These are phyloP conservation scores for Dothideomycetes sp. DNA, from an alignment of 2,329 filamentous ascomycete genomes.

Conservation along the genomic window DNA sequence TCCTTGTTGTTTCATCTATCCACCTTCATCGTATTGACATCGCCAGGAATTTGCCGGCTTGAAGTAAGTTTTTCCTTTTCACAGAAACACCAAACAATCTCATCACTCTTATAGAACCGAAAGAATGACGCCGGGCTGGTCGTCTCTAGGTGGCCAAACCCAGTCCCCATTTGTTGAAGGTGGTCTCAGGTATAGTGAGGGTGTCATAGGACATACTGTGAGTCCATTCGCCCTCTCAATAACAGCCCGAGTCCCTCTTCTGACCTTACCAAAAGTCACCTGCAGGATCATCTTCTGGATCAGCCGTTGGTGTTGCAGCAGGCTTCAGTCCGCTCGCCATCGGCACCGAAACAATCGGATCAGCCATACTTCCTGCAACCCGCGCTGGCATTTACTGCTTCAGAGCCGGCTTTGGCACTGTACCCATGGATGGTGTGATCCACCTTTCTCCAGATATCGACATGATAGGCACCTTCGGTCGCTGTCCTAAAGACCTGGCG, in stretches of 20 bases:
- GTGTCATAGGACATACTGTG: not conserved
- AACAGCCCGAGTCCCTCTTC: not conserved
- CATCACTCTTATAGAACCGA: not conserved
- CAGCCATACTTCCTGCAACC: conserved; percentile 55
- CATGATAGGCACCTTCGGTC: too few species aligned
- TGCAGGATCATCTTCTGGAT: conserved; percentile 55
- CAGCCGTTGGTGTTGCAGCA: conserved; percentile 51
- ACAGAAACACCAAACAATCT: not conserved
- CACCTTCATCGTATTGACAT: too few species aligned
- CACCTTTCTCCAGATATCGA: too few species aligned
- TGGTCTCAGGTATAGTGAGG: not conserved
- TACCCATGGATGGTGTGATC: not conserved
- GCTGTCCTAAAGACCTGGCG: too few species aligned
- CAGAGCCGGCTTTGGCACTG: not conserved
- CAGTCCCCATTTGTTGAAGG: not conserved
- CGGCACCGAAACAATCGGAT: conserved; percentile 63
- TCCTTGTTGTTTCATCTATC: not conserved
- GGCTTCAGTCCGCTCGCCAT: conserved; percentile 54
- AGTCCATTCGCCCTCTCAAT: too few species aligned
- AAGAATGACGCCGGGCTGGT: not conserved
- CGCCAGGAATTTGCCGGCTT: too few species aligned
- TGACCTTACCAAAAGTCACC: not conserved
- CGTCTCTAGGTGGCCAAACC: not conserved
- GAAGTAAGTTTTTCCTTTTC: not conserved
- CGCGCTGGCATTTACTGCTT: not conserved